These are phyloP conservation scores for Saposhnikovia divaricata DNA, from an alignment of 129 eudicot genomes.

Conservation along the genomic window DNA sequence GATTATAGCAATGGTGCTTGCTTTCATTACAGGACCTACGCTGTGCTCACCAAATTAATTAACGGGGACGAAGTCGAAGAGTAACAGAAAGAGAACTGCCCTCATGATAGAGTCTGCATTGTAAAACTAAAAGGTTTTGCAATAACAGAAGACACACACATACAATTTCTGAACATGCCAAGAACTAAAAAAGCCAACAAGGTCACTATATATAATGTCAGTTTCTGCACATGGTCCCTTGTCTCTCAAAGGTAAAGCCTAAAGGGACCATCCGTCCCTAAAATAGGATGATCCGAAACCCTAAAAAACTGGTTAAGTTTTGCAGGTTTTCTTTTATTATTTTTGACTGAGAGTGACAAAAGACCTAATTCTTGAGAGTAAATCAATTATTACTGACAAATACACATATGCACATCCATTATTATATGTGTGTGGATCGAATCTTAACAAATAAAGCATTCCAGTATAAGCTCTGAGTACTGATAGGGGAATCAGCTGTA, in stretches of 20 bases:
- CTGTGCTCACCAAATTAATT: too few relatives aligned
- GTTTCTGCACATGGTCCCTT: slow-evolving; percentile 1
- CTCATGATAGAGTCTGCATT: too few relatives aligned
- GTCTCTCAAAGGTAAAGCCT: not conserved
- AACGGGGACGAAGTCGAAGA: too few relatives aligned
- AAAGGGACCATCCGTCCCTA: slow-evolving; percentile 2
- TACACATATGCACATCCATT: not conserved
- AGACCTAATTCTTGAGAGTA: not conserved
- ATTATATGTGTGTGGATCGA: not conserved
- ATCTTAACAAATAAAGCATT: not conserved
- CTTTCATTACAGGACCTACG: too few relatives aligned
- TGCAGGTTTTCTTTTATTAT: not conserved
- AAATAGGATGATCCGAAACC: slow-evolving; percentile 5
- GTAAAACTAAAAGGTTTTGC: too few relatives aligned
- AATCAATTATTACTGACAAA: not conserved
- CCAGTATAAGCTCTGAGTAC: not conserved
- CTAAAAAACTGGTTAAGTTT: not conserved
- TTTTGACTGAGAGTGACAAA: not conserved
- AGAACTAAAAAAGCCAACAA: not conserved
- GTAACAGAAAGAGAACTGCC: too few relatives aligned
- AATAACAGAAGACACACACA: not conserved
- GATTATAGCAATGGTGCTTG: too few relatives aligned
- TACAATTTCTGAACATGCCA: not conserved
- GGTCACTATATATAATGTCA: not conserved
- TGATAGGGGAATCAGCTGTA: not conserved